phyloP scores from a whole-genome alignment of 176 grass and related monocot species.

The sorghum (Sorghum bicolor) region DNA sequence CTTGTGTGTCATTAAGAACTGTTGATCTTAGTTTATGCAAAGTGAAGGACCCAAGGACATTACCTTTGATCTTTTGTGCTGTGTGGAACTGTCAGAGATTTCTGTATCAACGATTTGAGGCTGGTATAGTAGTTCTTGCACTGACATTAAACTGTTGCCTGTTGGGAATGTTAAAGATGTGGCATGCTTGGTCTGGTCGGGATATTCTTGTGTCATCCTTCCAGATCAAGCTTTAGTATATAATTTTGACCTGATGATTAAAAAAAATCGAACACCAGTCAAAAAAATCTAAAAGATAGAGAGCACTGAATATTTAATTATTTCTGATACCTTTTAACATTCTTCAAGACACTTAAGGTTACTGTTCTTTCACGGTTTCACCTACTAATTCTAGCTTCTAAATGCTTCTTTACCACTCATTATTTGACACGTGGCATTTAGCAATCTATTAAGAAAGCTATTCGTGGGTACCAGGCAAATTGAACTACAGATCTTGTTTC shows the following conservation, averaged over 20 bases:
- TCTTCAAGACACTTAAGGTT: constrained; percentile 1
- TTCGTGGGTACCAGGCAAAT: constrained; percentile 4
- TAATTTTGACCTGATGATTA: not conserved
- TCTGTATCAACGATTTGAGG: not conserved
- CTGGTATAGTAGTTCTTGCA: not conserved
- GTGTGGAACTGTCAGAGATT: constrained; percentile 1
- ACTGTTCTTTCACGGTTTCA: not conserved
- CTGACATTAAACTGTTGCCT: not conserved
- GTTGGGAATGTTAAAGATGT: not conserved
- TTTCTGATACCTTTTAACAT: constrained; percentile 14
- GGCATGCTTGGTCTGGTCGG: not conserved
- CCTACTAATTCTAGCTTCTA: not conserved
- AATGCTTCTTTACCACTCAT: not conserved
- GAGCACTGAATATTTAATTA: constrained; percentile 2
- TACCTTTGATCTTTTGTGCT: not conserved
- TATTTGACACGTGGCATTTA: not conserved
- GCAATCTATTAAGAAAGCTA: not conserved
- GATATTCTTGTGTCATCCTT: constrained; percentile 2
- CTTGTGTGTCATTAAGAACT: not conserved
- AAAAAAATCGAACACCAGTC: not conserved
- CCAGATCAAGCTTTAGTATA: constrained; percentile 14
- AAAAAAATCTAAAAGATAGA: not conserved
- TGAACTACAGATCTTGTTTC: constrained; percentile 3
- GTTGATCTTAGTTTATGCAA: not conserved
- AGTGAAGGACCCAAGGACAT: not conserved